These are phyloP conservation scores for Pichia nanzhaoensis DNA, from an alignment of 805 yeast genomes.

Conservation along the genomic window DNA sequence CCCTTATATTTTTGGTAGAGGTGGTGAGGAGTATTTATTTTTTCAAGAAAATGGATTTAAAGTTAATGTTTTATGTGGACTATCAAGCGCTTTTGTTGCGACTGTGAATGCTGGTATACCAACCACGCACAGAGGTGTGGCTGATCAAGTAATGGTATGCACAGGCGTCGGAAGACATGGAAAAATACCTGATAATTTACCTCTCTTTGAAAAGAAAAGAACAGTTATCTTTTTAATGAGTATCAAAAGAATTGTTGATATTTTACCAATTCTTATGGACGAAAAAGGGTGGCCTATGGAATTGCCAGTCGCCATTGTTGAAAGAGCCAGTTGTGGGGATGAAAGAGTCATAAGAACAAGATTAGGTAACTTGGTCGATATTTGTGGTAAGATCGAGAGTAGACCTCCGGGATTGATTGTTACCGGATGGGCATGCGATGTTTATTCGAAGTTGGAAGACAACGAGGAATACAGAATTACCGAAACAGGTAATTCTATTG, in stretches of 20 bases:
- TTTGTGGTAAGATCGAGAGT: conserved; percentile 71
- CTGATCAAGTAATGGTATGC: conserved; percentile 88
- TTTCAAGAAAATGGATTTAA: conserved; percentile 61
- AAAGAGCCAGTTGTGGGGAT: conserved; percentile 89
- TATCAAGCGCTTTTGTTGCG: conserved; percentile 85
- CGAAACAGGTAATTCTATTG: conserved; percentile 15
- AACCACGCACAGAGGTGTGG: conserved; percentile 85
- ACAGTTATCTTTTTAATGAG: conserved; percentile 91
- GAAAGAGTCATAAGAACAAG: conserved; percentile 79
- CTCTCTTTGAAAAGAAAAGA: conserved; percentile 62
- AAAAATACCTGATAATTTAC: conserved; percentile 59
- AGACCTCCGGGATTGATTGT: conserved; percentile 90
- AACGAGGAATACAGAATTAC: conserved; percentile 21
- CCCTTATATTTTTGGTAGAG: conserved; percentile 93
- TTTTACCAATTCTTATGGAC: conserved; percentile 37
- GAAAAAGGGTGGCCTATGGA: conserved; percentile 58
- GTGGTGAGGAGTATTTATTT: conserved; percentile 82
- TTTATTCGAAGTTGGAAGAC: conserved; percentile 17
- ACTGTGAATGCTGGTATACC: conserved; percentile 79
- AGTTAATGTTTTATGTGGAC: conserved; percentile 79
- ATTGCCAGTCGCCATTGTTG: conserved; percentile 79
- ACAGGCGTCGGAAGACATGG: conserved; percentile 95
- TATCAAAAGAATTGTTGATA: conserved; percentile 62
- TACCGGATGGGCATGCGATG: conserved; percentile 66
- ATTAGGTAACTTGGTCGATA: conserved; percentile 58